Evolutionary conservation across 805 yeast species (phyloP).

Genomic region (Saccharomyces kudriavzevii): DNA sequence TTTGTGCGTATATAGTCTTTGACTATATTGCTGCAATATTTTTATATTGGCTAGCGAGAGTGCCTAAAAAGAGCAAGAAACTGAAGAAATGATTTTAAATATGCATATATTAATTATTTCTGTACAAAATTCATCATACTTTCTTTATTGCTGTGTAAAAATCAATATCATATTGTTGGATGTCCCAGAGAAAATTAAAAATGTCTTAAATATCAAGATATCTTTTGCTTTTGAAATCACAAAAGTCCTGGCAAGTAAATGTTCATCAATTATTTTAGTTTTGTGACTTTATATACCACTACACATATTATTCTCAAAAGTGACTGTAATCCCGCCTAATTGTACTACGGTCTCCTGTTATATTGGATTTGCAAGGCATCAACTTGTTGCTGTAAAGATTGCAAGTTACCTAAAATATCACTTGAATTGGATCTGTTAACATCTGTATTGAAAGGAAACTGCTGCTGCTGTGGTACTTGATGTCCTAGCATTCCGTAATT

Average conservation of each 20-base stretch:
- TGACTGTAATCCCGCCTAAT: background rate
- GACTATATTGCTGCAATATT: slow-evolving; percentile 34
- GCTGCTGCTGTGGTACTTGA: slow-evolving; percentile 8
- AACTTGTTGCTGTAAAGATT: slow-evolving; percentile 63
- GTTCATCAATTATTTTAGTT: background rate
- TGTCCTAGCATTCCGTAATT: background rate
- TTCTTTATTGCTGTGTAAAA: background rate
- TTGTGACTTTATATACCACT: background rate
- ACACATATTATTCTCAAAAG: background rate
- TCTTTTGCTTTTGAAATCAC: background rate
- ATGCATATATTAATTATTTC: background rate
- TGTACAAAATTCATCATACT: background rate
- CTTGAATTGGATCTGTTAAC: slow-evolving; percentile 15
- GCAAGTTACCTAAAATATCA: slow-evolving; percentile 55
- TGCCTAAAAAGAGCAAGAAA: slow-evolving; percentile 51
- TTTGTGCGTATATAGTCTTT: slow-evolving; percentile 39
- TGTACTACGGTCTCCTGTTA: slow-evolving; percentile 7
- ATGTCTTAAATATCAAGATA: background rate
- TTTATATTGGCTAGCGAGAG: slow-evolving; percentile 57
- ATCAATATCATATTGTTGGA: background rate
- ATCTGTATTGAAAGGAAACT: slow-evolving; percentile 29
- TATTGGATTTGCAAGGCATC: slow-evolving; percentile 39
- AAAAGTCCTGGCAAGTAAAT: background rate
- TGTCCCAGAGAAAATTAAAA: background rate
- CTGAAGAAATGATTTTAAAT: background rate